Evolutionary conservation across 2,329 filamentous ascomycete species (phyloP).

Genomic region (Aspergillus persii): DNA sequence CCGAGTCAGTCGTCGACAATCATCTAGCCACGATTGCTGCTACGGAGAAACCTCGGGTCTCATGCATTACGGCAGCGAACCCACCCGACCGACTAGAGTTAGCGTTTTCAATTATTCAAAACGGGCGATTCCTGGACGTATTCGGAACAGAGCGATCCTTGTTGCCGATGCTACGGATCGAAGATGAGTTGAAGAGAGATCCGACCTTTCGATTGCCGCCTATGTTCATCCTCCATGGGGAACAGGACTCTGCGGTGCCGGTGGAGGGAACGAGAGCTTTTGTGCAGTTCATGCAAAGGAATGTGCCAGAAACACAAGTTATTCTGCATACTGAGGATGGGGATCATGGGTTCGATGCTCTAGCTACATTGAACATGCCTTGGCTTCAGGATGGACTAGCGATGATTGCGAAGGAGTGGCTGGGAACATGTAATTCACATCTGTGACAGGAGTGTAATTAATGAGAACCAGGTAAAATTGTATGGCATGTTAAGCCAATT

Average conservation of each 20-base stretch:
- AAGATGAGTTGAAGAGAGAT: neutral
- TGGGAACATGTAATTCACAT: neutral
- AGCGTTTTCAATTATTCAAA: neutral
- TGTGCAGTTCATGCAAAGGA: neutral
- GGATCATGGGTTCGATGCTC: slow-evolving; percentile 1
- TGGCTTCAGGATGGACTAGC: neutral
- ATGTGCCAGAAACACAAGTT: neutral
- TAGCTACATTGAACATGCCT: neutral
- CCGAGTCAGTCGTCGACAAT: neutral
- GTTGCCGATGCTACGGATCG: neutral
- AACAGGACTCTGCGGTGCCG: neutral
- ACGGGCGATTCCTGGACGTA: neutral
- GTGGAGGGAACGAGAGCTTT: neutral
- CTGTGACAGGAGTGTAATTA: neutral
- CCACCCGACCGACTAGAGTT: neutral
- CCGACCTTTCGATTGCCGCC: neutral
- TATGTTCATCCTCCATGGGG: neutral
- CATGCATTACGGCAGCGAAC: neutral
- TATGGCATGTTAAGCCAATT: too few relatives aligned
- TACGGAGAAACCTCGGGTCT: neutral
- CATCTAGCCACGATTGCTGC: neutral
- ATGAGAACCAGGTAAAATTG: too few relatives aligned
- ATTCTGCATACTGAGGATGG: neutral
- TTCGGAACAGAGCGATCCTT: neutral
- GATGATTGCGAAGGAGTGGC: neutral